phyloP scores from a whole-genome alignment of 2,329 filamentous ascomycete genomes.

The Scytalidium sp. region DNA sequence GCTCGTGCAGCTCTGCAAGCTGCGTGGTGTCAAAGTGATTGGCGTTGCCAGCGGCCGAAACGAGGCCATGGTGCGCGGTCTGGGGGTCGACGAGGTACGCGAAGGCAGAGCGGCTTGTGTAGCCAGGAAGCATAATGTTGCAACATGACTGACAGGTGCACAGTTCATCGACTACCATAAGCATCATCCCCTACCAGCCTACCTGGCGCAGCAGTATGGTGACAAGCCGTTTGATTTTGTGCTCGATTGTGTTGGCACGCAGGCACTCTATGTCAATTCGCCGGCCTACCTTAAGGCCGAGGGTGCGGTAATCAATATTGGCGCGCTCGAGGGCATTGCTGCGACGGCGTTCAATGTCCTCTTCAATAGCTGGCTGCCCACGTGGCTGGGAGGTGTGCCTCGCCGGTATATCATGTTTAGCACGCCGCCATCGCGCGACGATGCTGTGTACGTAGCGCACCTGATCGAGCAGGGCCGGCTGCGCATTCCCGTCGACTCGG shows the following conservation, averaged over 20 bases:
- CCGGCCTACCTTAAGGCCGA: constrained; percentile 7
- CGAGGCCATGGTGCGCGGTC: constrained; percentile 8
- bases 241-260: constrained; percentile 9
- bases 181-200: constrained; percentile 1
- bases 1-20: constrained; percentile 6
- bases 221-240: constrained; percentile 6
- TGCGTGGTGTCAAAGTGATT: constrained; percentile 5
- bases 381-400: constrained; percentile 8
- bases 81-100: constrained; percentile 7
- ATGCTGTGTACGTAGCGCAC: constrained; percentile 2
- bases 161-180: constrained; percentile 2
- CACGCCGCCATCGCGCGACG: constrained; percentile 6
- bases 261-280: constrained; percentile 9
- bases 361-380: constrained; percentile 8
- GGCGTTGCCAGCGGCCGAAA: constrained; percentile 7
- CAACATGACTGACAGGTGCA: not conserved
- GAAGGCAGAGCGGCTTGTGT: no score
- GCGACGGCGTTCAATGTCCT: constrained; percentile 5
- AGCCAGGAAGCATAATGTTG: no score
- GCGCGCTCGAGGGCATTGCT: constrained; percentile 1
- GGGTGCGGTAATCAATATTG: constrained; percentile 7
- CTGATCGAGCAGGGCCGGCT: constrained; percentile 8
- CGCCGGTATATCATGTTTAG: constrained; percentile 9
- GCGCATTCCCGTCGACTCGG: no score
- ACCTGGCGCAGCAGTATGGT: constrained; percentile 6